phyloP scores from a whole-genome alignment of 371 early-diverging fungal genomes.

The Mortierella sp. region DNA sequence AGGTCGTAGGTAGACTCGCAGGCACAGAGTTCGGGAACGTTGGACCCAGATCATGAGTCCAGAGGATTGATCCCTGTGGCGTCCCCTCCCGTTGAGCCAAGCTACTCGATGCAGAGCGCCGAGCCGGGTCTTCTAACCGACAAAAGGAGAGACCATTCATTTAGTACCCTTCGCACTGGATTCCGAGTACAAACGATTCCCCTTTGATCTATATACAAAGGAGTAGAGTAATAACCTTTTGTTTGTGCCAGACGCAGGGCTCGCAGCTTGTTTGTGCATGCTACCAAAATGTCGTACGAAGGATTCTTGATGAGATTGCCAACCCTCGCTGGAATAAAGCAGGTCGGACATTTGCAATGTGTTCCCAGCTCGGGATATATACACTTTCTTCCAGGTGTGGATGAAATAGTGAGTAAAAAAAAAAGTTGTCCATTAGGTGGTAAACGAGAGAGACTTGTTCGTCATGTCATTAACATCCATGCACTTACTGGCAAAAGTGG shows the following conservation, averaged over 20 bases:
- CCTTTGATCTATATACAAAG: not conserved
- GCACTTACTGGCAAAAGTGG: constrained; percentile 45
- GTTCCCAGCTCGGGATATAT: constrained; percentile 39
- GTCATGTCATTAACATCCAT: not conserved
- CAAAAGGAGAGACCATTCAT: too few relatives aligned
- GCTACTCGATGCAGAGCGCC: not conserved
- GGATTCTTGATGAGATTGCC: constrained; percentile 43
- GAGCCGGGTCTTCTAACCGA: not conserved
- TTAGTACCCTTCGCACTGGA: too few relatives aligned
- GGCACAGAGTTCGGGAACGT: constrained; percentile 21
- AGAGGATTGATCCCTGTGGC: constrained; percentile 27
- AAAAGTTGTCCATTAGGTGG: too few relatives aligned
- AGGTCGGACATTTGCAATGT: constrained; percentile 42
- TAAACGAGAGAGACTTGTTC: too few relatives aligned
- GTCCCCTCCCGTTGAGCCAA: constrained; percentile 8
- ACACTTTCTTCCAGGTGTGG: constrained; percentile 16
- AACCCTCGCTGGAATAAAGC: constrained; percentile 37
- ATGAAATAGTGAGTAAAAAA: not conserved
- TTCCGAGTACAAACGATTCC: too few relatives aligned
- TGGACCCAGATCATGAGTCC: constrained; percentile 49
- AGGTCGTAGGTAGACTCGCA: not conserved
- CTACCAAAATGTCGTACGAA: constrained; percentile 51
- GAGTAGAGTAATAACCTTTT: not conserved
- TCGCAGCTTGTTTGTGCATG: constrained; percentile 35
- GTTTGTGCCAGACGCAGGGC: constrained; percentile 12